Conservation (phyloP, 345 rosid species). For the Corchorus capsularis region DNA sequence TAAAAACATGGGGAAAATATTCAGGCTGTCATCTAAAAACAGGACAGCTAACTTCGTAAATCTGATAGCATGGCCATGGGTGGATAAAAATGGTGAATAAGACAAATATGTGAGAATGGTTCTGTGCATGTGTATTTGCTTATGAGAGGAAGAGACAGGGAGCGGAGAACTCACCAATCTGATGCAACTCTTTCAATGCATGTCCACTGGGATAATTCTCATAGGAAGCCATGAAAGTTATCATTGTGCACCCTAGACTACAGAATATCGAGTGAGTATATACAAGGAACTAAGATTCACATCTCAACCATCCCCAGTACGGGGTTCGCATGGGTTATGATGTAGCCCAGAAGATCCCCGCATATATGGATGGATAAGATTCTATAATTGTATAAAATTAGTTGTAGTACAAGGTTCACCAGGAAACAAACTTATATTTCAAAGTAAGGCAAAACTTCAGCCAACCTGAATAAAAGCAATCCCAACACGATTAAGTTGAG, state of each 20-base stretch:
- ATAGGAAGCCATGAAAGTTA: constrained; percentile 82
- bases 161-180: constrained; percentile 56
- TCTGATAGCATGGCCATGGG: not conserved
- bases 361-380: not conserved
- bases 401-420: not conserved
- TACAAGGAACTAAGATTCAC: constrained; percentile 1
- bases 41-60: not conserved
- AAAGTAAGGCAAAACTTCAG: constrained; percentile 11
- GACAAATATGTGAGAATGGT: not conserved
- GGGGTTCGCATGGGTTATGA: constrained; percentile 2
- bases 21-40: not conserved
- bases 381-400: not conserved
- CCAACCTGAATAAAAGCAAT: constrained; percentile 70
- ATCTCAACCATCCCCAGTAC: not conserved
- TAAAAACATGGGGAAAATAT: not conserved
- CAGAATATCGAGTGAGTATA: constrained; percentile 37
- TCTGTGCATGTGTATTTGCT: not conserved
- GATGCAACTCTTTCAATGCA: constrained; percentile 81
- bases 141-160: constrained; percentile 23
- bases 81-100: not conserved
- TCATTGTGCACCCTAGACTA: constrained; percentile 84
- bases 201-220: constrained; percentile 90
- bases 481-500: constrained; percentile 62
- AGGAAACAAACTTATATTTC: not conserved
- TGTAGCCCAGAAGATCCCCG: not conserved